phyloP scores from a whole-genome alignment of 345 rosid genomes.

The Luvunga scandens region DNA sequence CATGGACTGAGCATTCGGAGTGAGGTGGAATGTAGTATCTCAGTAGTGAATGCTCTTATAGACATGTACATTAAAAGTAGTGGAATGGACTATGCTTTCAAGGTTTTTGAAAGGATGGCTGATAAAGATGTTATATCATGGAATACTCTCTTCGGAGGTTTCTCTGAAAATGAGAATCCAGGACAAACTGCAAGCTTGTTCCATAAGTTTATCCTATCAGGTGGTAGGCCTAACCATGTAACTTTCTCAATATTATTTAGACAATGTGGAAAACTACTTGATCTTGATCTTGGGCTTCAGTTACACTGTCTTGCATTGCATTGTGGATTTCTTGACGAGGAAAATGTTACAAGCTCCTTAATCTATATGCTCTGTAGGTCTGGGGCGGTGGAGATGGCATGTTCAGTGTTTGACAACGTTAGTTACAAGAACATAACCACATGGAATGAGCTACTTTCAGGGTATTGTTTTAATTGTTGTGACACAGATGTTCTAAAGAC shows the following conservation, averaged over 20 bases:
- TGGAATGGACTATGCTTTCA: conserved; percentile 17
- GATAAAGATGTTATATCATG: conserved; percentile 36
- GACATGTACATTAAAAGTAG: conserved; percentile 40
- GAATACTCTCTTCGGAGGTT: conserved; percentile 34
- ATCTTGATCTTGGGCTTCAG: conserved; percentile 36
- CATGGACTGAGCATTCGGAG: conserved; percentile 34
- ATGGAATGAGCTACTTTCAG: conserved; percentile 41
- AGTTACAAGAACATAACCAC: conserved; percentile 9
- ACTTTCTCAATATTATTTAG: conserved; percentile 35
- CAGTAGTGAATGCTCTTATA: conserved; percentile 32
- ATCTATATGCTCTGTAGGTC: conserved; percentile 36
- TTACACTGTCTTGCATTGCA: conserved; percentile 28
- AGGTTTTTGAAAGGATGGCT: conserved; percentile 23
- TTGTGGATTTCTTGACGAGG: conserved; percentile 24
- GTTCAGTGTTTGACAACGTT: conserved; percentile 18
- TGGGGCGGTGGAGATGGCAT: conserved; percentile 27
- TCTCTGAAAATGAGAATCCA: conserved; percentile 17
- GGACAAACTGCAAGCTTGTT: conserved; percentile 21
- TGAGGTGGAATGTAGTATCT: conserved; percentile 13
- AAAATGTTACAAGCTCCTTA: conserved; percentile 24
- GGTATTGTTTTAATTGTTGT: conserved; percentile 20
- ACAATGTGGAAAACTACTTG: conserved; percentile 28
- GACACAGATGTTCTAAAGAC: conserved; percentile 20
- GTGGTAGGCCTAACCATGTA: conserved; percentile 27
- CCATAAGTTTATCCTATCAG: conserved; percentile 21